Evolutionary conservation across 257 asterid species (phyloP), one percentile per base, ranked within the genome.

Genomic region (Capsicum pubescens): DNA sequence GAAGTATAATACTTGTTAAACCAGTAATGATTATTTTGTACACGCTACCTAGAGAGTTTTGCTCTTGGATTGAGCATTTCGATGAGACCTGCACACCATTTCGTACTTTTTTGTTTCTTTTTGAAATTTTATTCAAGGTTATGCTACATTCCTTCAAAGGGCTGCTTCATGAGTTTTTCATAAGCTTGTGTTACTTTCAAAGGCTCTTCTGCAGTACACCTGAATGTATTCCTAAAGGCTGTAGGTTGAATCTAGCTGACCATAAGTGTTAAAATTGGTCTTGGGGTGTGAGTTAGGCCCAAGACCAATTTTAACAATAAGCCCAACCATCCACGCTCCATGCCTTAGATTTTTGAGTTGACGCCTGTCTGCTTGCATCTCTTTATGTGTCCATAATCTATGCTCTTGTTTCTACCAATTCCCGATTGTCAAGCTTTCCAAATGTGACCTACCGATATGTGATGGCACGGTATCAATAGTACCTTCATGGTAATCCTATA

Each of bases 201-300:
- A 71, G 15, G 16, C 79, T 44, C 79, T 42, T 71, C 57, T 71
- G 79, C 57, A 71, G 36, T 42, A 17, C 36, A 71, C 57, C 39
- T 11, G n/a, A 13, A 72, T 46, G 59, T 17, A 72, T 42, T 42
- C 81, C 46, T 21, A 76, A 76, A 76, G 21, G 13, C 46, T 52
- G 39, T 76, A 52, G 46, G 19, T 52, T 76, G 63, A 50, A 69
- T 42, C 16, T 46, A 42, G 36, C 17, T 71, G 58, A 2, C 4
- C 8, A 9, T 69, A 42, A 69, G 32, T n/a, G n/a, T n/a, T n/a
- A n/a, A n/a, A n/a, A n/a, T n/a, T n/a, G n/a, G n/a, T n/a, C n/a
- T n/a, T n/a, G n/a, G n/a, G n/a, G n/a, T n/a, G n/a, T n/a, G n/a
- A n/a, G n/a, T n/a, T n/a, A n/a, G n/a, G n/a, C n/a, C n/a, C n/a